Evolutionary conservation across 2,329 filamentous ascomycete species (phyloP), one percentile per base, ranked within the genome.

Genomic region (Exophiala sideris): DNA sequence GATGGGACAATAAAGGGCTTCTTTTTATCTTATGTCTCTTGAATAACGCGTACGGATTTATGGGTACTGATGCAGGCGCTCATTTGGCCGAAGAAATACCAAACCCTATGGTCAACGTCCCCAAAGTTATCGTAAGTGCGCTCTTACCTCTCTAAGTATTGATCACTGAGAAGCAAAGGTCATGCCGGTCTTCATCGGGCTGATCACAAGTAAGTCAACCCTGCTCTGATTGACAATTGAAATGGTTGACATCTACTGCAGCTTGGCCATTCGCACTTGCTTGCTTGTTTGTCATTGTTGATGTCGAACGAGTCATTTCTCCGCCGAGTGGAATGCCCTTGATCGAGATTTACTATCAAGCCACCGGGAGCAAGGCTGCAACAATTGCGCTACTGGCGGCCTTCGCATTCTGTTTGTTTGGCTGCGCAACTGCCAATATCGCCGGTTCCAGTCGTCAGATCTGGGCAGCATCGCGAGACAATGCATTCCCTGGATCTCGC

Each of bases 291-390:
- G 73, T 69, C 46, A 69, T 75, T 32, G 70, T 68, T 3, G 68
- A 76, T 40, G 52, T 76, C 3, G 62, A 71, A 2, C 64, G 62
- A 2, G 73, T 67, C 14, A 60, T 79, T 3, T 57, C 66, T 2
- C 70, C 73, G 0, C 61, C 69, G 1, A 79, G 75, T 9, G 70
- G 74, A 0, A 78, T 75, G 39, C 74, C 79, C 5, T 73, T 79
- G 62, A 72, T 77, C 61, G 73, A 79, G 38, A 75, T 79, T 29
- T 80, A 83, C 51, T 66, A 68, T 45, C 65, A 77, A 55, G 75
- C 74, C 7, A 77, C 76, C 1, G 62, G 66, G 11, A 76, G 71
- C 9, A 61, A 67, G 4, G 69, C 67, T 0, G 74, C 73, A 3
- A 74, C 77, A 1, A 74, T 74, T 2, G 70, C 73, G 11, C 75